These are phyloP conservation scores for Lathyrus oleraceus DNA, from an alignment of 306 rosid species.

Conservation along the genomic window DNA sequence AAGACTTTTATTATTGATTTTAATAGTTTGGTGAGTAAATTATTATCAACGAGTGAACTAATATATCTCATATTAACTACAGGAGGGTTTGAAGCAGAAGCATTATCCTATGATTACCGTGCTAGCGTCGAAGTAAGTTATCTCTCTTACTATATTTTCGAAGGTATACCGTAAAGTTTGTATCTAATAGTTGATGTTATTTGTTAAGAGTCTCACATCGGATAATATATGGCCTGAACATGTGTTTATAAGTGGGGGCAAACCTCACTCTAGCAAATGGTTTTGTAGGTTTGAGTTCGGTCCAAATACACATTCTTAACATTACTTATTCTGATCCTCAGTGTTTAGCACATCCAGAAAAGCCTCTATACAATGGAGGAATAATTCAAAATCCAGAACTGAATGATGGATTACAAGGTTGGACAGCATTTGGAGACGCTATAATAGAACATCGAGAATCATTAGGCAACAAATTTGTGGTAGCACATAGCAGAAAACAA, in stretches of 20 bases:
- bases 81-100: constrained; percentile 58
- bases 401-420: constrained; percentile 58
- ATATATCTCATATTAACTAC: neutral
- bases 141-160: neutral
- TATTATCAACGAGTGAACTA: neutral
- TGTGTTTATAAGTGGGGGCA: too few species aligned
- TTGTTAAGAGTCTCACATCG: too few species aligned
- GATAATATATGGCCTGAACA: too few species aligned
- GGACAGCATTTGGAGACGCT: constrained; percentile 57
- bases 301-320: too few species aligned
- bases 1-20: too few species aligned
- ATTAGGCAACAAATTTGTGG: constrained; percentile 58
- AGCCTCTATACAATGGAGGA: constrained; percentile 75
- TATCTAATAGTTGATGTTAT: neutral
- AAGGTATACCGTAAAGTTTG: neutral
- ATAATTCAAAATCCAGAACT: constrained; percentile 70
- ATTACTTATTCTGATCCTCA: constrained; percentile 28
- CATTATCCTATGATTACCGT: constrained; percentile 60
- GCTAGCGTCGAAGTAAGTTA: constrained; percentile 52
- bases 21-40: neutral
- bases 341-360: constrained; percentile 58
- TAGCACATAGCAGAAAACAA: constrained; percentile 56
- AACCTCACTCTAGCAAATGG: too few species aligned
- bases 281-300: too few species aligned
- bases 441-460: constrained; percentile 47